Evolutionary conservation across 2,329 filamentous ascomycete species (phyloP).

Genomic region (Emergomyces pasteurianus): DNA sequence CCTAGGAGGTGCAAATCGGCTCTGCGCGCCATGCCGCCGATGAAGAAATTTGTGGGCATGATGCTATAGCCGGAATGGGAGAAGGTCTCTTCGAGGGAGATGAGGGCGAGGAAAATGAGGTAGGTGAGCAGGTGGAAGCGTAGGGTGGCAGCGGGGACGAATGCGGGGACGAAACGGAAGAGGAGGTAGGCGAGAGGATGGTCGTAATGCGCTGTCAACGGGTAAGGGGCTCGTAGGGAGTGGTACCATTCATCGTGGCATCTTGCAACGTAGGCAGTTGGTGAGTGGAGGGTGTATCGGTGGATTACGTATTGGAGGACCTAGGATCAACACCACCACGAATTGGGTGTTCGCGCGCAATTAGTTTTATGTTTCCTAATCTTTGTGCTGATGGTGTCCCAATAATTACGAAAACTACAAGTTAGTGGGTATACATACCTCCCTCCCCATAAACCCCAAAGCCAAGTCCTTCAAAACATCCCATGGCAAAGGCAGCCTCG

Average conservation of each 20-base stretch:
- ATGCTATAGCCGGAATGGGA: conserved; percentile 49
- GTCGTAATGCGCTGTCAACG: conserved; percentile 48
- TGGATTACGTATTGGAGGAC: conserved; percentile 62
- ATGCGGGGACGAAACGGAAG: conserved; percentile 44
- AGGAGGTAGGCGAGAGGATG: conserved; percentile 46
- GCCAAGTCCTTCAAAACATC: conserved; percentile 44
- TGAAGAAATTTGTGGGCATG: conserved; percentile 45
- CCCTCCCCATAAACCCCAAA: conserved; percentile 43
- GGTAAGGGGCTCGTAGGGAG: conserved; percentile 40
- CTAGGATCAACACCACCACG: conserved; percentile 24
- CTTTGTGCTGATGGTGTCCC: background rate
- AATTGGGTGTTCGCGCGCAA: conserved; percentile 10
- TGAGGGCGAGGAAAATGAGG: conserved; percentile 40
- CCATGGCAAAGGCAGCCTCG: conserved; percentile 51
- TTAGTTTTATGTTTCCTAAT: background rate
- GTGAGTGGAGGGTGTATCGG: conserved; percentile 55
- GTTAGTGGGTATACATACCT: conserved; percentile 31
- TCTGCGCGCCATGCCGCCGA: conserved; percentile 46
- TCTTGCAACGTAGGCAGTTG: conserved; percentile 38
- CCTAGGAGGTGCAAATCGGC: conserved; percentile 44
- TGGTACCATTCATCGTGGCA: conserved; percentile 47
- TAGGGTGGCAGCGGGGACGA: conserved; percentile 43
- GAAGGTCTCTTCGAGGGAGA: conserved; percentile 50
- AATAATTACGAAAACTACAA: background rate
- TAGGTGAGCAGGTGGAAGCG: conserved; percentile 52